These are phyloP conservation scores for Botrytis sinoallii DNA, from an alignment of 2,329 filamentous ascomycete species.

Conservation along the genomic window DNA sequence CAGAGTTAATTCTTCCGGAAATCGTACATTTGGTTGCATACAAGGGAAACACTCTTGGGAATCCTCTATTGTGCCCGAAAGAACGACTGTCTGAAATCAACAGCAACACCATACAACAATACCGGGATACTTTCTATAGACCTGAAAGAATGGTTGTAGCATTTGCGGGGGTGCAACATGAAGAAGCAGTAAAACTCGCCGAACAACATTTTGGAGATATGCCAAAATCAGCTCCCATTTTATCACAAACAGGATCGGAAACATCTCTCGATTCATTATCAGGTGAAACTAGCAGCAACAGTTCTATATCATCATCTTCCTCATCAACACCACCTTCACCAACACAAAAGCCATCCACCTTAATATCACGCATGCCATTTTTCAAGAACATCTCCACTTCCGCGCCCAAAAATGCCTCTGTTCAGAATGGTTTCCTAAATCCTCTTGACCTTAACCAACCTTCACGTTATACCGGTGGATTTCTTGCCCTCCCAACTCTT, in stretches of 20 bases:
- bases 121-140: constrained; percentile 78
- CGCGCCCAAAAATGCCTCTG: constrained; percentile 58
- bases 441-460: constrained; percentile 51
- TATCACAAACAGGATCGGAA: constrained; percentile 58
- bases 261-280: constrained; percentile 47
- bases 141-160: constrained; percentile 92
- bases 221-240: constrained; percentile 51
- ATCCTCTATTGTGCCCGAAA: constrained; percentile 85
- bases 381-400: constrained; percentile 85
- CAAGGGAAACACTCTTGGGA: constrained; percentile 92
- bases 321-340: constrained; percentile 40
- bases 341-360: constrained; percentile 54
- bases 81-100: constrained; percentile 77
- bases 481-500: constrained; percentile 78
- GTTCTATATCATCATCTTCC: constrained; percentile 41
- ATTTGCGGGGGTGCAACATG: constrained; percentile 86
- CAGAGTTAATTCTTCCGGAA: constrained; percentile 92
- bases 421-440: constrained; percentile 45
- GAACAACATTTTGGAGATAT: constrained; percentile 92
- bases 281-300: constrained; percentile 35
- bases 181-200: constrained; percentile 72
- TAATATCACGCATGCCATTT: constrained; percentile 83
- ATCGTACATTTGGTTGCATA: constrained; percentile 93
- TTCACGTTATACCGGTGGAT: constrained; percentile 89
- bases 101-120: constrained; percentile 68